Evolutionary conservation across 1,139 yeast species (phyloP), one percentile per base, ranked within the genome.

Genomic region (Eremothecium coryli): DNA sequence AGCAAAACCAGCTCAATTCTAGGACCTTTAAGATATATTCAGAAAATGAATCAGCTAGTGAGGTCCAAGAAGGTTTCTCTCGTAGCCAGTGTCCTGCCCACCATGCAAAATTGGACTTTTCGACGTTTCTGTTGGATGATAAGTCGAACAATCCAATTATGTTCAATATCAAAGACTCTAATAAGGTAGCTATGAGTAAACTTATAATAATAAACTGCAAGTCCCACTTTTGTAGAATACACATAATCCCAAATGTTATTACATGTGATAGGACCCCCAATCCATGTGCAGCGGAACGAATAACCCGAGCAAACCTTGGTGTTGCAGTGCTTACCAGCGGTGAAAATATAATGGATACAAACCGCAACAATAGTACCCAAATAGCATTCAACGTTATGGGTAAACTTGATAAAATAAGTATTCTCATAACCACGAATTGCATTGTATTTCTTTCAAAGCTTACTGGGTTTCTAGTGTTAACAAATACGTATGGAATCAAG

Each of bases 21-120:
- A 66, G 61, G 3, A 65, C 52, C 46, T 76, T 76, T 47, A 78
- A 73, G 12, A 69, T 38, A 37, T 60, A 68, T 43, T 75, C 82
- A 38, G 81, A 56, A 3, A 65, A 47, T 0, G 80, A 80, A 39
- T 73, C 79, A 0, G 73, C 62, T 5, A 73, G 41, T 0, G 66
- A 55, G 28, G 45, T 37, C 68, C 70, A 67, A 0, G 78, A 77
- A 10, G 73, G 52, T 0, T 72, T 73, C 0, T 77, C 64, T 1
- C 65, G 62, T 4, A 68, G 43, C 82, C 82, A 76, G 43, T 66
- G 70, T 0, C 82, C 82, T 3, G 79, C 71, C 82, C 82, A 76
- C 82, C 81, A 76, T 0, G 79, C 73, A 31, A 60, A 58, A 41
- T 73, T 75, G 0, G 71, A 53, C 36, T 63, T 60, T 38, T 70